phyloP scores from a whole-genome alignment of 495 filamentous ascomycete species.

The Hamigera avellanea region DNA sequence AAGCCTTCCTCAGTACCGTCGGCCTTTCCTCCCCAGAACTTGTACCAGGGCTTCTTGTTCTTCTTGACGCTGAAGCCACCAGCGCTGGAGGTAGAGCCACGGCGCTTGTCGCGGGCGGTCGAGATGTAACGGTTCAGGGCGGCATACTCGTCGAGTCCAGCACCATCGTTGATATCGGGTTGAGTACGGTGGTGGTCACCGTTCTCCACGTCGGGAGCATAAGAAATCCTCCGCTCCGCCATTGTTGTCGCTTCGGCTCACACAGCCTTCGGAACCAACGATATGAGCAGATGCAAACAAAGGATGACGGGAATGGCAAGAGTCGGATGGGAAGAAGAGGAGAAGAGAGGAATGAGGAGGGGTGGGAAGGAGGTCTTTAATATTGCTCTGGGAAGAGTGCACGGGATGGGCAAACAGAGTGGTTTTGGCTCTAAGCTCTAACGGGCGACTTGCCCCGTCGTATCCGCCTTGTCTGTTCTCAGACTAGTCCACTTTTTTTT shows the following conservation, averaged over 20 bases:
- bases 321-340: slow-evolving; percentile 22
- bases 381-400: background rate
- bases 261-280: slow-evolving; percentile 30
- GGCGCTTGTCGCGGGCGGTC: slow-evolving; percentile 48
- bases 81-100: slow-evolving; percentile 43
- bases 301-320: slow-evolving; percentile 30
- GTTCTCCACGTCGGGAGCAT: slow-evolving; percentile 41
- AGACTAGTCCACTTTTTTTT: slow-evolving; percentile 1
- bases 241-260: slow-evolving; percentile 39
- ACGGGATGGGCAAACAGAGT: background rate
- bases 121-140: slow-evolving; percentile 55
- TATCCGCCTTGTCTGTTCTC: slow-evolving; percentile 1
- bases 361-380: slow-evolving; percentile 11
- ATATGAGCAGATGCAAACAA: slow-evolving; percentile 30
- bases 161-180: slow-evolving; percentile 19
- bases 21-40: slow-evolving; percentile 39
- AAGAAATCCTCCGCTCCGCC: slow-evolving; percentile 43
- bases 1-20: slow-evolving; percentile 29
- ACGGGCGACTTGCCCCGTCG: background rate
- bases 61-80: slow-evolving; percentile 27
- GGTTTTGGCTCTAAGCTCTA: background rate
- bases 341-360: slow-evolving; percentile 13
- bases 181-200: slow-evolving; percentile 30
- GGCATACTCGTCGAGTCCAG: slow-evolving; percentile 37
- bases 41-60: slow-evolving; percentile 44